A percentile compares a stretch with the other conserved stretches of the same genome.
These are phyloP conservation scores for Cymbidium sinense DNA, from an alignment of 106 monocot species.

Conservation along the genomic window DNA sequence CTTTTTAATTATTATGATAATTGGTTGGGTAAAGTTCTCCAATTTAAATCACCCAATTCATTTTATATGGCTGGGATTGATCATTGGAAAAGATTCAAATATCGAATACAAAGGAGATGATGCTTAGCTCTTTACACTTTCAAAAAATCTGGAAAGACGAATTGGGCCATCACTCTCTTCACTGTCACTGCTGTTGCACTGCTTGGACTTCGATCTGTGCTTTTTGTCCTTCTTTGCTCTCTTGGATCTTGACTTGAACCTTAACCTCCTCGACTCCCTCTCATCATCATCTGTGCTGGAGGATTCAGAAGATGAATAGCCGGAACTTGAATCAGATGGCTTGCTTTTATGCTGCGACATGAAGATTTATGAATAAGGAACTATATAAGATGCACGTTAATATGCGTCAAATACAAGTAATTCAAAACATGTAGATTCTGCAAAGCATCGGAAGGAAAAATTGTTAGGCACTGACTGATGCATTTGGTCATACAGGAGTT, in stretches of 20 bases:
- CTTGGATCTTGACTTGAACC: slow-evolving; percentile 52
- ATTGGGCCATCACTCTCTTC: slow-evolving; percentile 47
- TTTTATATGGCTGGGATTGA: too few species aligned
- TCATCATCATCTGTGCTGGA: slow-evolving; percentile 47
- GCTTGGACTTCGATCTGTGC: slow-evolving; percentile 43
- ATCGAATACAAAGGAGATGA: neutral
- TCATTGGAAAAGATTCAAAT: too few species aligned
- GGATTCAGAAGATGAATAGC: slow-evolving; percentile 49
- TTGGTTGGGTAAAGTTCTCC: too few species aligned
- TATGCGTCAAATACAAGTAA: neutral
- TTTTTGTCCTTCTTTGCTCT: slow-evolving; percentile 57
- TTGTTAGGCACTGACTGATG: neutral
- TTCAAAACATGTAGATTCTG: neutral
- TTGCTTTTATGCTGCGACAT: slow-evolving; percentile 43
- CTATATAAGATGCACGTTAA: neutral
- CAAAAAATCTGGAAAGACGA: slow-evolving; percentile 66
- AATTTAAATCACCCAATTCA: too few species aligned
- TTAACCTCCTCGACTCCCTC: slow-evolving; percentile 44
- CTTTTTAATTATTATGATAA: too few species aligned
- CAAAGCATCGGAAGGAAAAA: neutral
- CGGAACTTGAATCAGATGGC: slow-evolving; percentile 54
- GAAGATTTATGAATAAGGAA: neutral
- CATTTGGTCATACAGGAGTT: neutral
- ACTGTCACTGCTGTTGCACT: slow-evolving; percentile 24
- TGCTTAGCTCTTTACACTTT: slow-evolving; percentile 38